Base-by-base conservation (phyloP, 2,329 filamentous ascomycete genomes). In the Cadophora luteo-olivacea region DNA sequence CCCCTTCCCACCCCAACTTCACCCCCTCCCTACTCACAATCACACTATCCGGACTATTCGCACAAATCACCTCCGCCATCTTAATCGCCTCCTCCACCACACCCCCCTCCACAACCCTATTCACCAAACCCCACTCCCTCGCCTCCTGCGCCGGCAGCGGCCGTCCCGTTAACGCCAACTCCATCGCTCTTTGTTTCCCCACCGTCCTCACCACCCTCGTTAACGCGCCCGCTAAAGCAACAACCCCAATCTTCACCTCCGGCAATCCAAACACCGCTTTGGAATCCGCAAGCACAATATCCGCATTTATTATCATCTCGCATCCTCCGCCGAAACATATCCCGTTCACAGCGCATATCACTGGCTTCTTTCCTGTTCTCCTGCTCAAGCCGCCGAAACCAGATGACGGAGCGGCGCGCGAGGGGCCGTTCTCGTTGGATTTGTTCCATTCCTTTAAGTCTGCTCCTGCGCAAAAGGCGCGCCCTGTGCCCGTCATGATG, bases 321-420 rank as follows among this genome's bases (percentile, higher is more conserved):
- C 92, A 89, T 1, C 91, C 92, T 64, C 92, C 92, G 45, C 92
- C 92, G 57, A 92, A 84, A 68, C 90, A 92, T 22, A 91, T 82
- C 7, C 92, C 92, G 75, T 94, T 92, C 24, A 94, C 90, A 0
- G 92, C 92, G 1, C 89, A 91, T 33, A 95, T 85, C 66, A 95
- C 84, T 6, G 92, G 92, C 76, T 95, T 95, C 79, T 87, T 88
- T 60, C 91, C 91, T 5, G 80, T 78, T 32, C 91, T 84, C 71
- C 91, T 88, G 65, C 86, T 88, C 38, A 94, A 80, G 0, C 86
- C 91, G 29, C 87, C 90, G 69, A 92, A 91, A 0, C 90, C 91
- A 1, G 81, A 79, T 0, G 81, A 74, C 0, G 81, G 72, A 57
- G 67, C 67, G 24, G 61, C 16, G 29, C 67, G 57, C 36, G 58